A percentile compares a stretch with the other conserved stretches of the same genome.
phyloP scores from a whole-genome alignment of 1,284 basidiomycete genomes.

The Moesziomyces antarcticus region DNA sequence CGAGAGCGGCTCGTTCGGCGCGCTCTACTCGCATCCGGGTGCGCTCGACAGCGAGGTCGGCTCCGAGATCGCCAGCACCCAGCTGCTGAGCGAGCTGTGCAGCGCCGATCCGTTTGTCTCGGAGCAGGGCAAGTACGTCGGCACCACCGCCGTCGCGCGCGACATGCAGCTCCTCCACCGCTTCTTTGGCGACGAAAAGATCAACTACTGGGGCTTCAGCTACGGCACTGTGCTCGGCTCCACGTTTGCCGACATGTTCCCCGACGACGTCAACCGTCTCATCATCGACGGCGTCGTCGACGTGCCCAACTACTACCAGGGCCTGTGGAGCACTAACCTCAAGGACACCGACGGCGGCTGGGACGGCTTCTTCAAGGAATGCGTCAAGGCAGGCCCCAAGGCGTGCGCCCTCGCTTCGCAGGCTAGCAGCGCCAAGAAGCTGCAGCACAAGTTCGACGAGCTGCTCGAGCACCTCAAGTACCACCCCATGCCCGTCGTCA shows the following conservation, averaged over 20 bases:
- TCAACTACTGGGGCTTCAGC: slow-evolving; percentile 55
- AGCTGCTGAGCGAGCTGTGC: slow-evolving; percentile 34
- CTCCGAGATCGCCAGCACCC: slow-evolving; percentile 17
- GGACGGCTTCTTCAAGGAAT: slow-evolving; percentile 41
- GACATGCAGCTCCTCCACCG: slow-evolving; percentile 52
- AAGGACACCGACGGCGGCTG: slow-evolving; percentile 38
- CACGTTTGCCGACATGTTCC: slow-evolving; percentile 52
- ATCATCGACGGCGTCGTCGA: slow-evolving; percentile 55
- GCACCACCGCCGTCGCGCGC: slow-evolving; percentile 43
- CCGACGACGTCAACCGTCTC: slow-evolving; percentile 45
- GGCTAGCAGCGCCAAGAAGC: slow-evolving; percentile 14
- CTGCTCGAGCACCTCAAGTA: slow-evolving; percentile 43
- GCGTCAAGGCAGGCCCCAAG: slow-evolving; percentile 40
- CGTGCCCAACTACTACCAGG: slow-evolving; percentile 43
- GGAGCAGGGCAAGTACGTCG: slow-evolving; percentile 29
- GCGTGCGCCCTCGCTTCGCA: slow-evolving; percentile 39
- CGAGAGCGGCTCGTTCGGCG: slow-evolving; percentile 29
- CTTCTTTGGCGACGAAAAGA: slow-evolving; percentile 36
- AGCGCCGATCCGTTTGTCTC: slow-evolving; percentile 17
- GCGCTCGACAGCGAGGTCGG: slow-evolving; percentile 37
- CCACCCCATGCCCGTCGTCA: slow-evolving; percentile 33
- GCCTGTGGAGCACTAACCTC: slow-evolving; percentile 39
- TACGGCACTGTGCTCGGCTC: slow-evolving; percentile 56
- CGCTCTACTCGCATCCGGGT: slow-evolving; percentile 29
- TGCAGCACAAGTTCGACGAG: slow-evolving; percentile 35